These are phyloP conservation scores for Lablab purpureus DNA, from an alignment of 306 rosid genomes.

Conservation along the genomic window DNA sequence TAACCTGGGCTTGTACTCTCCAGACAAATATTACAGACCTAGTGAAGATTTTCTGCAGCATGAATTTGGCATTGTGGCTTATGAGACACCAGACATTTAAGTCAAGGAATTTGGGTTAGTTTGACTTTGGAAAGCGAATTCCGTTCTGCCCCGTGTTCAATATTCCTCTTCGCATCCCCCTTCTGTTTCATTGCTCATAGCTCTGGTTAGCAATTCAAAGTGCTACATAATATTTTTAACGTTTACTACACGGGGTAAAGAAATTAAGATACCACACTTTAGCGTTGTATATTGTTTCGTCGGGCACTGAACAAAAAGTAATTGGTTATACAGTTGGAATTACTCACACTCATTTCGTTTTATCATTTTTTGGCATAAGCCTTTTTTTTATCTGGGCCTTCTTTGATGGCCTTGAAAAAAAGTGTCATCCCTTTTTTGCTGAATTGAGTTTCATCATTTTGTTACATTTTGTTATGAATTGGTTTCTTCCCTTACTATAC, in stretches of 20 bases:
- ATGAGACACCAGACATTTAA: conserved; percentile 44
- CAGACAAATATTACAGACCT: conserved; percentile 93
- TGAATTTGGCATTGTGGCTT: conserved; percentile 77
- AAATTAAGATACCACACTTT: not conserved
- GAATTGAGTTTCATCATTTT: not conserved
- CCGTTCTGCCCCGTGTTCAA: not conserved
- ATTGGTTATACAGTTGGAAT: not conserved
- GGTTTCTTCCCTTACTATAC: too few relatives aligned
- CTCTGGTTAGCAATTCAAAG: conserved; percentile 7
- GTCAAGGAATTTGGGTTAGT: conserved; percentile 30
- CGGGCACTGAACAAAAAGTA: not conserved
- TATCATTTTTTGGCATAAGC: not conserved
- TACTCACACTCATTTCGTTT: conserved; percentile 11
- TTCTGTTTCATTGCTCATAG: not conserved
- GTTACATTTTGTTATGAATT: not conserved
- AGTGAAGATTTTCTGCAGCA: conserved; percentile 98
- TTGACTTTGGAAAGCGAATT: conserved; percentile 41
- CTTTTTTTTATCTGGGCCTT: too few relatives aligned
- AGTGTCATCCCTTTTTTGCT: too few relatives aligned
- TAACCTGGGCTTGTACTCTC: conserved; percentile 88
- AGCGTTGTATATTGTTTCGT: conserved; percentile 24
- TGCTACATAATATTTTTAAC: not conserved
- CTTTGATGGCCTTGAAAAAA: too few relatives aligned
- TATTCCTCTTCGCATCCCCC: not conserved
- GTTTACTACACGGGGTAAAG: not conserved